Conservation (phyloP, 495 filamentous ascomycete species). For the Viridothelium virens region DNA sequence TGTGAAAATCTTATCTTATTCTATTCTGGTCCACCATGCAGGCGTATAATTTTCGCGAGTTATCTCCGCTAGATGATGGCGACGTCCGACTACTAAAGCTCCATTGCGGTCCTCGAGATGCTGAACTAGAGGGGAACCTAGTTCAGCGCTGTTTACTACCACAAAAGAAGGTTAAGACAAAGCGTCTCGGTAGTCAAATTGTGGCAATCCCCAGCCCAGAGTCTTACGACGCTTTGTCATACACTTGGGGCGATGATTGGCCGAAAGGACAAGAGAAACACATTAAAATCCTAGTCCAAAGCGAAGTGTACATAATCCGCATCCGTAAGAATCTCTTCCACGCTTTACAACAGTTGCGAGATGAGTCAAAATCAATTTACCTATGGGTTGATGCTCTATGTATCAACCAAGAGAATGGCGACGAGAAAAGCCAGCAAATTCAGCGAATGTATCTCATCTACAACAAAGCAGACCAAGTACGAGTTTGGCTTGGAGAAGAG, state of each 20-base stretch:
- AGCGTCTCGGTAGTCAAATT: not conserved
- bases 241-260: constrained; percentile 9
- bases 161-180: not conserved
- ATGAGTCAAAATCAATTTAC: not conserved
- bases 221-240: constrained; percentile 14
- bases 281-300: constrained; percentile 5
- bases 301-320: not conserved
- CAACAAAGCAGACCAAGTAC: constrained; percentile 18
- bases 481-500: constrained; percentile 23
- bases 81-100: not conserved
- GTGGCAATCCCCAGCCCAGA: not conserved
- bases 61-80: constrained; percentile 11
- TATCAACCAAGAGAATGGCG: constrained; percentile 16
- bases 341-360: not conserved
- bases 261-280: not conserved
- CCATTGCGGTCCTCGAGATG: not conserved
- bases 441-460: constrained; percentile 22
- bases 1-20: not conserved
- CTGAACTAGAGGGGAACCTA: not conserved
- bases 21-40: not conserved
- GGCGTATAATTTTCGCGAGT: not conserved
- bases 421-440: constrained; percentile 22
- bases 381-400: constrained; percentile 13
- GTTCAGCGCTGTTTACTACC: not conserved
- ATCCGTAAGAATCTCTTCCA: not conserved